Conservation (phyloP, 1,284 basidiomycete species). For the Moesziomyces sp. region DNA sequence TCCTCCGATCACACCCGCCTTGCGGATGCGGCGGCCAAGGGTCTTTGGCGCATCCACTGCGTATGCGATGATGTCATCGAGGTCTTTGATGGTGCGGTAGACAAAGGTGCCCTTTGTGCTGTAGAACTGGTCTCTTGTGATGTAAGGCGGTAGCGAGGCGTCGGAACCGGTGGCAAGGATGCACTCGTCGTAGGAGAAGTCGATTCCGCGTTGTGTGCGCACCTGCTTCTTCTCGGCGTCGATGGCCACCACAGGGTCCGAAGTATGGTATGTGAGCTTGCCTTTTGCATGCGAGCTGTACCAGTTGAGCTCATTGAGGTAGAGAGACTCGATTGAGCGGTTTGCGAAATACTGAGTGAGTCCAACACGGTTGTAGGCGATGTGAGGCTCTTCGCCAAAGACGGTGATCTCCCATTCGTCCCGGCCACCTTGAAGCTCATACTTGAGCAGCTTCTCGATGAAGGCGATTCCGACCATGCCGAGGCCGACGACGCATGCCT, state of each 20-base stretch:
- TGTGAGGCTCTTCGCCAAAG: constrained; percentile 75
- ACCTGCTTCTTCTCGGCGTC: constrained; percentile 71
- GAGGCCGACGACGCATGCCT: constrained; percentile 74
- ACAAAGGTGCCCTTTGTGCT: constrained; percentile 75
- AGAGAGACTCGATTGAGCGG: constrained; percentile 75
- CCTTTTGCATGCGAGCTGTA: constrained; percentile 70
- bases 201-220: constrained; percentile 71
- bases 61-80: constrained; percentile 57
- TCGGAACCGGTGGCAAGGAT: constrained; percentile 77
- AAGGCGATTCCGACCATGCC: constrained; percentile 78
- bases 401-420: constrained; percentile 54
- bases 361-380: constrained; percentile 75
- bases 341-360: constrained; percentile 77
- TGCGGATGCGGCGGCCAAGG: constrained; percentile 41
- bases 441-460: constrained; percentile 60
- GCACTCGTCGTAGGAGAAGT: constrained; percentile 73
- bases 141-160: constrained; percentile 76
- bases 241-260: constrained; percentile 70
- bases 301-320: constrained; percentile 75
- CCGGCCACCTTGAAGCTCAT: constrained; percentile 47
- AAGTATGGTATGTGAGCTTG: constrained; percentile 62
- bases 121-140: constrained; percentile 70
- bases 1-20: constrained; percentile 77
- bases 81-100: constrained; percentile 75
- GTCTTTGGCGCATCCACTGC: constrained; percentile 43